Percentiles rank a stretch among this genome's conserved stretches.
Conservation (phyloP, 257 asterid species). For the Coffea canephora region DNA sequence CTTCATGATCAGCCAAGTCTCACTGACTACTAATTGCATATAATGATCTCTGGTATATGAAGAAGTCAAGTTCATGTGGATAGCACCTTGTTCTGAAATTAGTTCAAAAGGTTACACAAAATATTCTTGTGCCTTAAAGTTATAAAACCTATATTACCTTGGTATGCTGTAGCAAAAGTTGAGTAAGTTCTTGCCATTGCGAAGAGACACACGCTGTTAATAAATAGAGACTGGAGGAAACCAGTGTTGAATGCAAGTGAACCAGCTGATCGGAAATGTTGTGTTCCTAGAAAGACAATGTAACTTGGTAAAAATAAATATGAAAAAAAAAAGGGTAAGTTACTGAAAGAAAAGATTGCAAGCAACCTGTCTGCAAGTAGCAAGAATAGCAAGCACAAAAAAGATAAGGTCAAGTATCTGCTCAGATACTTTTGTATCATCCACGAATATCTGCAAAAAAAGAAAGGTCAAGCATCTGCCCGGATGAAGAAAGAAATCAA, state of each 20-base stretch:
- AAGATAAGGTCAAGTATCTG: conserved; percentile 82
- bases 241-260: conserved; percentile 91
- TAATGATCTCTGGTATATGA: not conserved
- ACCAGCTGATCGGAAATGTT: conserved; percentile 59
- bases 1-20: conserved; percentile 14
- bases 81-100: not conserved
- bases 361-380: conserved; percentile 71
- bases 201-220: conserved; percentile 75
- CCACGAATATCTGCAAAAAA: conserved; percentile 72
- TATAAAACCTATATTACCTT: conserved; percentile 46
- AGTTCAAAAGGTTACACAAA: not conserved
- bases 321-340: not conserved
- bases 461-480: not conserved
- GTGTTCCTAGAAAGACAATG: conserved; percentile 42
- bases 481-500: not conserved
- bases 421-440: conserved; percentile 80
- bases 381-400: conserved; percentile 67
- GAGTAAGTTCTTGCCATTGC: conserved; percentile 86
- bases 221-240: conserved; percentile 78
- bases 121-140: conserved; percentile 12
- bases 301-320: conserved; percentile 19
- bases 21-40: not conserved
- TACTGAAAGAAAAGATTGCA: conserved; percentile 17
- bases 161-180: conserved; percentile 70
- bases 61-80: not conserved